phyloP scores from a whole-genome alignment of 306 rosid species.

The Casuarina cunninghamiana region DNA sequence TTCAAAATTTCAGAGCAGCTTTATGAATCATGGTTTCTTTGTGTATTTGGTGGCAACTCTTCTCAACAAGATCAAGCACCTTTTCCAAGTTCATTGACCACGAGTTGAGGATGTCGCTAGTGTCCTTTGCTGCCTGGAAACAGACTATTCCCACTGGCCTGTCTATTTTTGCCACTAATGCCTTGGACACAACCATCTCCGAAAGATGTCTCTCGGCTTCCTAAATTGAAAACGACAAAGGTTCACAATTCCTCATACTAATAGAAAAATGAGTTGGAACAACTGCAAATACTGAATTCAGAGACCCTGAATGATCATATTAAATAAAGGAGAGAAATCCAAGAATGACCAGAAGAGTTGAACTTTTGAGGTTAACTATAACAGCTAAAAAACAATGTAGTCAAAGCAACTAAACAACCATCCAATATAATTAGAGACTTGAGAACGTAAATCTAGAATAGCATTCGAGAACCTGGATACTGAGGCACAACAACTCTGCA shows the following conservation, averaged over 20 bases:
- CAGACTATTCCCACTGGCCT: conserved; percentile 80
- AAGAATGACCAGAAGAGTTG: no score
- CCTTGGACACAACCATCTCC: conserved; percentile 98
- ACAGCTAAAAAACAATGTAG: background rate
- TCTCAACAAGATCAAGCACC: conserved; percentile 93
- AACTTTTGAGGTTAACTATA: background rate
- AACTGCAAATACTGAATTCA: conserved; percentile 5
- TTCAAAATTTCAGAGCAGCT: conserved; percentile 71
- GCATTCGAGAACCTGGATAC: conserved; percentile 61
- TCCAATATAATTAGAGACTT: no score
- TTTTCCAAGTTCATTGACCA: conserved; percentile 96
- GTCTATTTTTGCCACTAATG: conserved; percentile 85
- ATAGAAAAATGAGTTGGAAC: background rate
- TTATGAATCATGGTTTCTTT: conserved; percentile 96
- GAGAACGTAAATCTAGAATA: conserved; percentile 12
- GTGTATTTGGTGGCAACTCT: conserved; percentile 96
- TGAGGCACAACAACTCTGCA: conserved; percentile 75
- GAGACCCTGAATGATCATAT: conserved; percentile 9
- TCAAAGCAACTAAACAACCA: no score
- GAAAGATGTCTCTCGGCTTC: conserved; percentile 98
- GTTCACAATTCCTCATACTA: conserved; percentile 7
- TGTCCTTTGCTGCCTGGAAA: conserved; percentile 86
- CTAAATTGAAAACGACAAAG: conserved; percentile 36
- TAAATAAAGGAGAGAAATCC: background rate
- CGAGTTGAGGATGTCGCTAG: conserved; percentile 80